These are phyloP conservation scores for Pseudoperonospora humuli DNA, from an alignment of 352 stramenopile genomes.

Conservation along the genomic window DNA sequence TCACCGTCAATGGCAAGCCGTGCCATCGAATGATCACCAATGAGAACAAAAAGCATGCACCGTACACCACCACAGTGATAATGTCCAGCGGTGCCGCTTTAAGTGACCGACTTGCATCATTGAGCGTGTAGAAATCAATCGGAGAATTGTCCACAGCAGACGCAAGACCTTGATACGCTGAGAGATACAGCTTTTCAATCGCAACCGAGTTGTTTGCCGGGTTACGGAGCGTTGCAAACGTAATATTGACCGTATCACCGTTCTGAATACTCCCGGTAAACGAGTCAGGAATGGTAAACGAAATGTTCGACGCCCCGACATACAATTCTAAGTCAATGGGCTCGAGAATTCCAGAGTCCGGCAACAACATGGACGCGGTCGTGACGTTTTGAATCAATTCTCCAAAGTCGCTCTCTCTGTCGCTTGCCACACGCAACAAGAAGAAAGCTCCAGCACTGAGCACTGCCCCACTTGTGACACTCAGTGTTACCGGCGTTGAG, in stretches of 20 bases:
- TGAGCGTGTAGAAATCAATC: constrained; percentile 35
- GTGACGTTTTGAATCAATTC: constrained; percentile 45
- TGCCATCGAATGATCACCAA: constrained; percentile 83
- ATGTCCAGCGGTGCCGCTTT: constrained; percentile 64
- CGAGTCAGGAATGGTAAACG: constrained; percentile 58
- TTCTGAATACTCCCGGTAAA: constrained; percentile 63
- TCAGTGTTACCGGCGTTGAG: constrained; percentile 44
- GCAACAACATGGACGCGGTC: constrained; percentile 34
- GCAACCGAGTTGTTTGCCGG: constrained; percentile 46
- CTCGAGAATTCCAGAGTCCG: constrained; percentile 14
- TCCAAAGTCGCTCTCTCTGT: constrained; percentile 49
- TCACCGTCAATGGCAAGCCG: constrained; percentile 69
- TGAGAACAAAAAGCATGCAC: constrained; percentile 69
- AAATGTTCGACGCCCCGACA: constrained; percentile 53
- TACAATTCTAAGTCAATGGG: constrained; percentile 36
- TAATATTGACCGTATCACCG: constrained; percentile 58
- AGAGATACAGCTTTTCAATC: constrained; percentile 64
- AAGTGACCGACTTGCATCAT: constrained; percentile 37
- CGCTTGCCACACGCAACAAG: constrained; percentile 52
- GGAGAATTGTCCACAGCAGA: constrained; percentile 55
- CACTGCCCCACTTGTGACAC: constrained; percentile 51
- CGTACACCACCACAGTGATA: constrained; percentile 61
- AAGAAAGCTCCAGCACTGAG: constrained; percentile 52
- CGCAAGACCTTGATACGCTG: constrained; percentile 50
- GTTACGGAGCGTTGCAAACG: constrained; percentile 58